Conservation (phyloP, 1,284 basidiomycete genomes). For the Cutaneotrichosporon dermatis region DNA sequence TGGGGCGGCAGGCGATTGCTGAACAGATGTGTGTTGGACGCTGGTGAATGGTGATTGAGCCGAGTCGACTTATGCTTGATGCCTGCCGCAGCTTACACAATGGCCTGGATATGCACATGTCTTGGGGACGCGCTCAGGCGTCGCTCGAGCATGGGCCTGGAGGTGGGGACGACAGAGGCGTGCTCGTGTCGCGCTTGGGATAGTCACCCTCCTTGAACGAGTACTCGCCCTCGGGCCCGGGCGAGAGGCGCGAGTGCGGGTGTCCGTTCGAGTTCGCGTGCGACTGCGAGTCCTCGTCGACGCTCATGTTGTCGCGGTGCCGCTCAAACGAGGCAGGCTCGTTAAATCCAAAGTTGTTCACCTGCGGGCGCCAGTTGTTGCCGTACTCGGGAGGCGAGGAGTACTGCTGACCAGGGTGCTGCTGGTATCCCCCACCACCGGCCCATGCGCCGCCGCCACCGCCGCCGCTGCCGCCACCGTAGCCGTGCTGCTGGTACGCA, state of each 20-base stretch:
- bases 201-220: neutral
- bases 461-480: neutral
- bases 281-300: neutral
- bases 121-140: neutral
- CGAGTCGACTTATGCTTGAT: neutral
- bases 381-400: neutral
- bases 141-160: neutral
- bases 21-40: too few species aligned
- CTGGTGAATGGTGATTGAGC: too few species aligned
- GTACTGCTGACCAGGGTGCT: slow-evolving; percentile 1
- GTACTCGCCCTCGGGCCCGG: neutral
- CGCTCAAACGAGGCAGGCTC: neutral
- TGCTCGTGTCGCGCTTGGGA: neutral
- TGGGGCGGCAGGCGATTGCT: too few species aligned
- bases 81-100: neutral
- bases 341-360: neutral
- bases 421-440: neutral
- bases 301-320: neutral
- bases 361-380: neutral
- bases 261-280: neutral
- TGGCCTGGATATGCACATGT: too few species aligned
- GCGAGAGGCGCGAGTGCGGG: neutral
- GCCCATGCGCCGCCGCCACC: neutral
- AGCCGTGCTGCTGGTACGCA: neutral
- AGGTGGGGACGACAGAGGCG: neutral